Evolutionary conservation across 805 yeast genomes (phyloP).

Genomic region (Myxozyma lipomycoides): DNA sequence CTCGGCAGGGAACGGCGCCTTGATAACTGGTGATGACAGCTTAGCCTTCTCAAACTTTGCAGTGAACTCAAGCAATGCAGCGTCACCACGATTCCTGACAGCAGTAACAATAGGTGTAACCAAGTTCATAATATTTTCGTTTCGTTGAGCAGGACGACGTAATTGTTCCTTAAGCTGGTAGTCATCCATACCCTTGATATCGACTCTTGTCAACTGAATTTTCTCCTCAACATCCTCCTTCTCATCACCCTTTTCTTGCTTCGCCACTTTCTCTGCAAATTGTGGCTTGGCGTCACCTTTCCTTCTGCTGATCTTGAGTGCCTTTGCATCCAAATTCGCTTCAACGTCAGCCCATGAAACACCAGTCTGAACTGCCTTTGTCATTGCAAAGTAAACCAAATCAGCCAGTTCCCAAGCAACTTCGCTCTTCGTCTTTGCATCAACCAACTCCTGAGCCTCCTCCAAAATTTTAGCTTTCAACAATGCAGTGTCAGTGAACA

Average conservation of each 20-base stretch:
- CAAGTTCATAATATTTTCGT: conserved; percentile 85
- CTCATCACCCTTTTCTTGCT: conserved; percentile 29
- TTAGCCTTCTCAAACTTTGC: conserved; percentile 85
- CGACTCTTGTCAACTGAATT: conserved; percentile 51
- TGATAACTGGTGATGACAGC: conserved; percentile 65
- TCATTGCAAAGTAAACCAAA: conserved; percentile 61
- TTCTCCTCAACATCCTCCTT: conserved; percentile 27
- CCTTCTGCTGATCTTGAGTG: conserved; percentile 83
- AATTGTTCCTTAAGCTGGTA: conserved; percentile 58
- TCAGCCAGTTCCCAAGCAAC: conserved; percentile 98
- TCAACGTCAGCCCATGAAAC: conserved; percentile 80
- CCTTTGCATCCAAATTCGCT: conserved; percentile 74
- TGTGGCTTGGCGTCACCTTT: conserved; percentile 93
- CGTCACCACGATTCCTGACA: conserved; percentile 76
- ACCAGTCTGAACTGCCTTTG: conserved; percentile 68
- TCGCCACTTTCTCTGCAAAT: conserved; percentile 45
- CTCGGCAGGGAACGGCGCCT: conserved; percentile 82
- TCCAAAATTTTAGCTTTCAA: conserved; percentile 86
- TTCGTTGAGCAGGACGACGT: conserved; percentile 91
- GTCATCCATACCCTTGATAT: conserved; percentile 42
- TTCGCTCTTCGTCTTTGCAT: conserved; percentile 64
- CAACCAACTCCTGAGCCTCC: conserved; percentile 93
- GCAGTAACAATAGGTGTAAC: conserved; percentile 84
- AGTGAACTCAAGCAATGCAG: conserved; percentile 82
- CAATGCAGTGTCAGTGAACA: conserved; percentile 72